Conservation (phyloP, 805 yeast species). For the Saccharomycopsis fermentans region DNA sequence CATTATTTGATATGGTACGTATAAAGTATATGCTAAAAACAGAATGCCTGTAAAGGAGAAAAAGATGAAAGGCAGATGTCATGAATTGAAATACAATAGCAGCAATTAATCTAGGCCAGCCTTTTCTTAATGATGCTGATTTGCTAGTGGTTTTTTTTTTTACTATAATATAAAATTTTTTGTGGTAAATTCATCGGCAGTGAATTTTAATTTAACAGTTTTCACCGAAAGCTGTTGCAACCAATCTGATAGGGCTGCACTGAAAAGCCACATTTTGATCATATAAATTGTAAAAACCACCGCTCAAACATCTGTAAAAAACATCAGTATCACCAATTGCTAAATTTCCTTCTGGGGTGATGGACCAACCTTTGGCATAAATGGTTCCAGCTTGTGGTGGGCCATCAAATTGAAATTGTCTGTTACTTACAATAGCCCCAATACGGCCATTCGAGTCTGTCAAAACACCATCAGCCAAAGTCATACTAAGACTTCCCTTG, state of each 20-base stretch:
- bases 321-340: slow-evolving; percentile 46
- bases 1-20: neutral
- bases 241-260: slow-evolving; percentile 38
- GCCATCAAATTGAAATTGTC: slow-evolving; percentile 71
- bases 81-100: neutral
- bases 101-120: neutral
- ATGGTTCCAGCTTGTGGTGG: slow-evolving; percentile 66
- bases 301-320: slow-evolving; percentile 59
- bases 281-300: slow-evolving; percentile 58
- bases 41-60: neutral
- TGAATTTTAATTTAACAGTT: neutral
- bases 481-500: slow-evolving; percentile 39
- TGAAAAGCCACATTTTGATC: slow-evolving; percentile 44
- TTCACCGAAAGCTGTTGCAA: slow-evolving; percentile 14
- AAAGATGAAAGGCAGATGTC: neutral
- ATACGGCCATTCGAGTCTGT: slow-evolving; percentile 49
- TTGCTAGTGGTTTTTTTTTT: no score
- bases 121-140: neutral
- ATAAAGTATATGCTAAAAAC: neutral
- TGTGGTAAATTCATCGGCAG: neutral
- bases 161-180: neutral
- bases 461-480: slow-evolving; percentile 39
- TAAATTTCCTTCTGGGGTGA: slow-evolving; percentile 42
- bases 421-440: slow-evolving; percentile 63
- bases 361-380: slow-evolving; percentile 55